phyloP scores from a whole-genome alignment of 352 stramenopile genomes.

The Phytophthora uliginosa region DNA sequence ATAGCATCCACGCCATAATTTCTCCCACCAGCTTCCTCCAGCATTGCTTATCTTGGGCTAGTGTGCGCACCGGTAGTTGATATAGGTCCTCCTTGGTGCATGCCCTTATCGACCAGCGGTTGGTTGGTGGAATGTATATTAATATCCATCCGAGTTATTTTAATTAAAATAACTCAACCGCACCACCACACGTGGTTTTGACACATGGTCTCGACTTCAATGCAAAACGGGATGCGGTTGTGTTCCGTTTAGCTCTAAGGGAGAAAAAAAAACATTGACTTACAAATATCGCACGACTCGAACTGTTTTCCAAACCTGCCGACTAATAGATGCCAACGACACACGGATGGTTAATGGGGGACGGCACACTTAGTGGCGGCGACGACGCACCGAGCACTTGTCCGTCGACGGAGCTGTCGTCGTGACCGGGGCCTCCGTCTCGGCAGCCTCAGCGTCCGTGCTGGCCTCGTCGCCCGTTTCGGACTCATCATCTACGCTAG shows the following conservation, averaged over 20 bases:
- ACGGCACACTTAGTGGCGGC: constrained; percentile 29
- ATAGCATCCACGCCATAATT: too few relatives aligned
- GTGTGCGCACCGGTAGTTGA: too few relatives aligned
- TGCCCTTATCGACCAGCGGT: too few relatives aligned
- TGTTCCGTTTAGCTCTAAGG: constrained; percentile 34
- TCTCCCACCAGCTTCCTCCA: too few relatives aligned
- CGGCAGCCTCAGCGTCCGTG: constrained; percentile 18
- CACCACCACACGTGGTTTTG: background rate
- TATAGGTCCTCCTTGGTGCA: too few relatives aligned
- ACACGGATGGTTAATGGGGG: constrained; percentile 12
- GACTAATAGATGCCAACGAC: constrained; percentile 14
- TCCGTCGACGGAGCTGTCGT: constrained; percentile 23
- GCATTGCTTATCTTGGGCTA: too few relatives aligned
- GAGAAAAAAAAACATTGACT: constrained; percentile 10
- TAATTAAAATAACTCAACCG: constrained; percentile 5
- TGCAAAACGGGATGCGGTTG: constrained; percentile 23
- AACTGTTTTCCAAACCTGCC: constrained; percentile 13
- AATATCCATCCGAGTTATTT: constrained; percentile 1
- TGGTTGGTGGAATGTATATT: too few relatives aligned
- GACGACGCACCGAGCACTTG: constrained; percentile 48
- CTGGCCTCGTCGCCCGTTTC: constrained; percentile 15
- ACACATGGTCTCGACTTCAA: background rate
- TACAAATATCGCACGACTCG: constrained; percentile 26
- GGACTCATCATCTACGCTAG: constrained; percentile 7
- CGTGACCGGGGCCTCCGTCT: constrained; percentile 15